Percentiles rank a stretch among this genome's conserved stretches.
phyloP scores from a whole-genome alignment of 768 basidiomycete genomes.

The Lactarius quietus region DNA sequence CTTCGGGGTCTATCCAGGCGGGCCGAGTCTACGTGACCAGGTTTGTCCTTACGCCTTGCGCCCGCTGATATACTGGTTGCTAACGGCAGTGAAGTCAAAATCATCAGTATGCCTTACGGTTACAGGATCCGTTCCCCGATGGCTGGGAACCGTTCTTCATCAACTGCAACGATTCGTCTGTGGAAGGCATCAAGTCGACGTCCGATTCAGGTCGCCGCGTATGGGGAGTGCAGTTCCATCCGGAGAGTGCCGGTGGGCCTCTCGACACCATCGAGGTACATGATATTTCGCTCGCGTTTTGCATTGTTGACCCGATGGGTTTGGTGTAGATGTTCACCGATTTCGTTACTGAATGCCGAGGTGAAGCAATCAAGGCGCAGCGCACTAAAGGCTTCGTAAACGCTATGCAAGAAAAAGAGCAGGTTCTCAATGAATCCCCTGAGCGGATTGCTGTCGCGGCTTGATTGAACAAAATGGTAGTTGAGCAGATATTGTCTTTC shows the following conservation, averaged over 20 bases:
- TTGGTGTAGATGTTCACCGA: conserved; percentile 83
- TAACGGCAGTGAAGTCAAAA: conserved; percentile 62
- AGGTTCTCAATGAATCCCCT: conserved; percentile 19
- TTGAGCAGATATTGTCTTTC: background rate
- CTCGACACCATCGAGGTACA: conserved; percentile 93
- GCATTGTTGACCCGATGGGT: conserved; percentile 1
- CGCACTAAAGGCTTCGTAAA: conserved; percentile 26
- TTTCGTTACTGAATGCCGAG: conserved; percentile 78
- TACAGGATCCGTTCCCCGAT: conserved; percentile 91
- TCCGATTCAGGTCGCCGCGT: conserved; percentile 82
- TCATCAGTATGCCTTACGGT: conserved; percentile 94
- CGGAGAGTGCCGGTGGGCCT: conserved; percentile 97
- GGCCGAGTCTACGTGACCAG: conserved; percentile 97
- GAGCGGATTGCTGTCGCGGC: conserved; percentile 32
- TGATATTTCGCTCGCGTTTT: background rate
- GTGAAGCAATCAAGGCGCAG: conserved; percentile 41
- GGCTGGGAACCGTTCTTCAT: conserved; percentile 99
- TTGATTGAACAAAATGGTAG: conserved; percentile 11
- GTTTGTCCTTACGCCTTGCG: conserved; percentile 36
- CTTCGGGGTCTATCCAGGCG: conserved; percentile 87
- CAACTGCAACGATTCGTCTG: conserved; percentile 98
- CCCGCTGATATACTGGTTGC: conserved; percentile 10
- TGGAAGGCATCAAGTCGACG: conserved; percentile 98
- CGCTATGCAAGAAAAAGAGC: conserved; percentile 26
- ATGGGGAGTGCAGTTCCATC: conserved; percentile 99